Evolutionary conservation across 192 early-diverging fungal species (phyloP).

Genomic region (Linderina pennispora): DNA sequence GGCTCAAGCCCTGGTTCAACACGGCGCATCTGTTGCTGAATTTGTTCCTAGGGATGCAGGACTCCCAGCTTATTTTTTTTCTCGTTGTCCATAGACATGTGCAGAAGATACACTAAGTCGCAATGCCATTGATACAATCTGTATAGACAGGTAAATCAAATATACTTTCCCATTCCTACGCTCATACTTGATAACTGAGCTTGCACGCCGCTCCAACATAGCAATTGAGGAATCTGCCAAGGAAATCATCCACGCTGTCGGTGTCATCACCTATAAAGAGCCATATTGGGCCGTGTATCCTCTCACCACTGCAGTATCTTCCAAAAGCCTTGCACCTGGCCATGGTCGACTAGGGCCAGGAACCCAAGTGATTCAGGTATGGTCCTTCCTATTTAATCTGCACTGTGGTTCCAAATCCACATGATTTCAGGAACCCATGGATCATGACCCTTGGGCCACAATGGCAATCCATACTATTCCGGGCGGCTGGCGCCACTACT

Average conservation of each 20-base stretch:
- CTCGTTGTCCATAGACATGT: constrained; percentile 4
- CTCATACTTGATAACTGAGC: constrained; percentile 34
- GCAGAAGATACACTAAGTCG: not conserved
- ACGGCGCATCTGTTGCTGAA: constrained; percentile 41
- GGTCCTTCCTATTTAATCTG: constrained; percentile 39
- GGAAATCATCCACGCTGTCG: constrained; percentile 34
- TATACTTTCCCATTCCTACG: constrained; percentile 30
- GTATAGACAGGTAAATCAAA: constrained; percentile 6
- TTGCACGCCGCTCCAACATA: constrained; percentile 34
- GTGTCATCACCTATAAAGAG: constrained; percentile 30
- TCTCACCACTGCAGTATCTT: constrained; percentile 32
- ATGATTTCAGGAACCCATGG: too few species aligned
- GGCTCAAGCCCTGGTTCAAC: constrained; percentile 48
- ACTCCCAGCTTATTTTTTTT: constrained; percentile 27
- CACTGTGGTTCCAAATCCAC: too few species aligned
- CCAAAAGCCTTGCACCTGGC: constrained; percentile 24
- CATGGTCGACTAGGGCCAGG: constrained; percentile 7
- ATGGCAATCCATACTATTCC: too few species aligned
- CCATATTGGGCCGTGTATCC: constrained; percentile 34
- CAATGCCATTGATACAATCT: not conserved
- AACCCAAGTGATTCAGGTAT: constrained; percentile 43
- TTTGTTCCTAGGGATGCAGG: constrained; percentile 41
- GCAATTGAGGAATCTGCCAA: constrained; percentile 40
- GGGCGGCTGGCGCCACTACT: too few species aligned
- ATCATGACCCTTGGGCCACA: too few species aligned